Conservation (phyloP, 441 rosid species). For the Gossypium aridum region DNA sequence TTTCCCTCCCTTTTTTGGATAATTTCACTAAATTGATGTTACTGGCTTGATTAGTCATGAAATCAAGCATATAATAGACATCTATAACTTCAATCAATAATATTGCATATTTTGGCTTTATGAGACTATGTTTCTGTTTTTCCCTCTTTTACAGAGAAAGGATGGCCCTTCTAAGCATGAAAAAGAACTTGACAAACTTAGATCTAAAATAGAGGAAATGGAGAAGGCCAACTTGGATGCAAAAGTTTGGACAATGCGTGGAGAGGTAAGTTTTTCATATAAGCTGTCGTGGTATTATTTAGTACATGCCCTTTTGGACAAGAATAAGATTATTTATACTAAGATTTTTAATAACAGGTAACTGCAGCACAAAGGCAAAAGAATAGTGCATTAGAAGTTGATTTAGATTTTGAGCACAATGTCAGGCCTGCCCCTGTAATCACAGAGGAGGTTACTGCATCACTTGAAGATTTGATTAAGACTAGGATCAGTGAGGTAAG, state of each 20-base stretch:
- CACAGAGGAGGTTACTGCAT: conserved; percentile 89
- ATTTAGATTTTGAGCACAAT: conserved; percentile 93
- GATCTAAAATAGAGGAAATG: conserved; percentile 66
- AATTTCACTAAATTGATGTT: not conserved
- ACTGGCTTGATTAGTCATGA: not conserved
- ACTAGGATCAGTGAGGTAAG: conserved; percentile 68
- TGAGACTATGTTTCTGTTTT: not conserved
- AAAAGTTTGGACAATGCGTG: conserved; percentile 91
- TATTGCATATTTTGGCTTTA: not conserved
- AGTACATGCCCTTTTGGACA: not conserved
- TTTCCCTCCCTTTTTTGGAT: too few relatives aligned
- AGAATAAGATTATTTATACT: not conserved
- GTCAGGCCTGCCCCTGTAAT: conserved; percentile 88
- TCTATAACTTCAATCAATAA: not conserved
- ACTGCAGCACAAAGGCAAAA: conserved; percentile 81
- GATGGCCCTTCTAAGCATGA: conserved; percentile 68
- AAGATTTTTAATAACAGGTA: conserved; percentile 36
- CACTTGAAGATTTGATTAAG: conserved; percentile 80
- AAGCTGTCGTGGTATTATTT: not conserved
- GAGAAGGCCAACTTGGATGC: conserved; percentile 83
- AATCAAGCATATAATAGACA: not conserved
- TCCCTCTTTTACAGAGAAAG: conserved; percentile 30
- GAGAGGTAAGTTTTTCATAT: conserved; percentile 65
- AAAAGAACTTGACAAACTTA: conserved; percentile 48
- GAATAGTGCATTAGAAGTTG: conserved; percentile 93